These are phyloP conservation scores for Bipolaris sorokiniana DNA, from an alignment of 2,329 filamentous ascomycete species.

Conservation along the genomic window DNA sequence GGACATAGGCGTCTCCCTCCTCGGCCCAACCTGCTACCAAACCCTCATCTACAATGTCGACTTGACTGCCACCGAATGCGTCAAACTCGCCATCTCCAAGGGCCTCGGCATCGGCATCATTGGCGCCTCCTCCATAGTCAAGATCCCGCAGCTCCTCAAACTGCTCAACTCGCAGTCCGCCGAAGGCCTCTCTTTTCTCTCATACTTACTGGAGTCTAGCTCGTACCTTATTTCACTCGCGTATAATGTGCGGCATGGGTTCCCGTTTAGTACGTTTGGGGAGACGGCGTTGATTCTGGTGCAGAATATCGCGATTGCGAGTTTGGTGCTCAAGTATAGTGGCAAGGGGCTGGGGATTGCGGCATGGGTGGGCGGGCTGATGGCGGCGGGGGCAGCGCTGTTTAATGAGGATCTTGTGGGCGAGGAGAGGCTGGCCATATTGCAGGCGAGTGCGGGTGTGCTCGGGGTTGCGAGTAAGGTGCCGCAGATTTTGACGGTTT, in stretches of 20 bases:
- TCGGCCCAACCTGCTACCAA: conserved; percentile 85
- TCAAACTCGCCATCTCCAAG: conserved; percentile 91
- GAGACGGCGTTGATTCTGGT: conserved; percentile 90
- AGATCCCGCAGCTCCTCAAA: conserved; percentile 96
- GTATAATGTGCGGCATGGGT: conserved; percentile 89
- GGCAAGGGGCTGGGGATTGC: conserved; percentile 72
- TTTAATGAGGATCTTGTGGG: conserved; percentile 71
- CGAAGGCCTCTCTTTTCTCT: conserved; percentile 83
- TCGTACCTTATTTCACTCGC: conserved; percentile 87
- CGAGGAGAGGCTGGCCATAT: conserved; percentile 69
- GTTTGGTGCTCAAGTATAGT: conserved; percentile 84
- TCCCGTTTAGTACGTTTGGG: conserved; percentile 96
- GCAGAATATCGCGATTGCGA: conserved; percentile 89
- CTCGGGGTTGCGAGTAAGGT: conserved; percentile 89
- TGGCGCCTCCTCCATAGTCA: conserved; percentile 86
- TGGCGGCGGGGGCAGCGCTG: conserved; percentile 70
- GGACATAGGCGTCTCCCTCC: conserved; percentile 58
- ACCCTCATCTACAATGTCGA: conserved; percentile 85
- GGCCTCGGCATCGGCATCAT: conserved; percentile 93
- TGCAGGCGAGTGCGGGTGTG: conserved; percentile 84
- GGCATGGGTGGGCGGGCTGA: conserved; percentile 78
- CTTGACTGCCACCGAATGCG: conserved; percentile 74
- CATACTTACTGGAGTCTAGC: conserved; percentile 89
- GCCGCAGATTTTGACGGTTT: conserved; percentile 90
- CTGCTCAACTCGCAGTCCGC: conserved; percentile 80